A percentile compares a stretch with the other conserved stretches of the same genome.
phyloP scores from a whole-genome alignment of 306 rosid genomes.

The Psophocarpus tetragonolobus region DNA sequence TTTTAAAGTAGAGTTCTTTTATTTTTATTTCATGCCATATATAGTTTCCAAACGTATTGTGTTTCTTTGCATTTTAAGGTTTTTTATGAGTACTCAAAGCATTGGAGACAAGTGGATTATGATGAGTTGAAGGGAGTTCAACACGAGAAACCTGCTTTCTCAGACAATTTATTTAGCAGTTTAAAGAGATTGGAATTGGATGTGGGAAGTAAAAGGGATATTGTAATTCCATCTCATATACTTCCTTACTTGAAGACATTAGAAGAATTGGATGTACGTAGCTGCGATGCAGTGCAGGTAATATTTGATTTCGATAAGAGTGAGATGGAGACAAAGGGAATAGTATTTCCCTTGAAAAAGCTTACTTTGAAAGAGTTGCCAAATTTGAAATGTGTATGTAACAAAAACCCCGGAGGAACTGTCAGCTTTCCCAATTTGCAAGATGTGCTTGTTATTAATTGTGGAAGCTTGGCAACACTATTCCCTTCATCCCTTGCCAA shows the following conservation, averaged over 20 bases:
- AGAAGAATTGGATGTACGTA: background rate
- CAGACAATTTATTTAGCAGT: background rate
- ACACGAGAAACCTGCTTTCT: background rate
- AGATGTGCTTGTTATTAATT: background rate
- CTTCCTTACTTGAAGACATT: background rate
- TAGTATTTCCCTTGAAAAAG: background rate
- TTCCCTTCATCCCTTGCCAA: background rate
- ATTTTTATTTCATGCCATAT: too few relatives aligned
- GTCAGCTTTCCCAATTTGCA: background rate
- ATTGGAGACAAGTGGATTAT: background rate
- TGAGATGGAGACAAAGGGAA: background rate
- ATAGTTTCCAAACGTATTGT: too few relatives aligned
- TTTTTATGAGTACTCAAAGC: background rate
- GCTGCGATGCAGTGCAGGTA: background rate
- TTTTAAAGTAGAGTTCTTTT: too few relatives aligned
- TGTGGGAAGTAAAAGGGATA: background rate
- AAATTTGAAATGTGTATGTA: background rate
- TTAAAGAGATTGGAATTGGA: background rate
- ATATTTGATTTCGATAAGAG: background rate
- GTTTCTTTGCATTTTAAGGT: background rate
- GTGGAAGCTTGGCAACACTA: background rate
- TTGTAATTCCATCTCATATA: background rate
- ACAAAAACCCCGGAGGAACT: background rate
- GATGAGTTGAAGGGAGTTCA: background rate
- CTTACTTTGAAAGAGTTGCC: background rate